Base-by-base conservation (phyloP, 495 filamentous ascomycete genomes). In the Trichocladium uniseriatum region DNA sequence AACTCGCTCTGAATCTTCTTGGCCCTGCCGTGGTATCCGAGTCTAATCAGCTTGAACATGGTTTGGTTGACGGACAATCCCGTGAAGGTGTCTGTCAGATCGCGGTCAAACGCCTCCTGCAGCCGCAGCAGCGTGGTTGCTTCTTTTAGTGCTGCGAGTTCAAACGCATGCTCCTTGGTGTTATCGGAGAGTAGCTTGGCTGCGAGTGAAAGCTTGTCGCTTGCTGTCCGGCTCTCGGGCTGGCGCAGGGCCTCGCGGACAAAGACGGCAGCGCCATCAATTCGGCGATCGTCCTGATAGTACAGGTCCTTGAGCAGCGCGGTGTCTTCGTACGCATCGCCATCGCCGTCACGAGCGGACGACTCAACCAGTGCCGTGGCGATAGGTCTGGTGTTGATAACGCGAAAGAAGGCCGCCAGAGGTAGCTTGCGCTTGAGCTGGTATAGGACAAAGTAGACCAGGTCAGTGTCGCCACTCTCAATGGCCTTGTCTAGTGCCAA, bases 401-500 rank as follows among this genome's bases (percentile, higher is more conserved):
- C 84, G 44, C 89, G 82, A 75, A 97, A 97, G 72, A 98, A 98
- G 48, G 78, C 82, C 2, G 89, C 84, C 2, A 96, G 75, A 6
- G 94, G 87, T 10, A 95, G 77, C 59, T 94, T 96, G 67, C 87
- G 87, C 69, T 87, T 91, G 16, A 98, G 71, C 38, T 92, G 83
- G 4, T 94, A 72, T 20, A 98, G 79, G 11, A 97, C 94, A 58
- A 82, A 92, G 63, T 86, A 85, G 27, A 97, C 77, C 15, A 98
- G 76, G 58, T 98, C 92, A 0, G 89, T 86, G 62, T 98, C 92
- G 31, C 94, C 94, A 51, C 86, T 92, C 59, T 95, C 88, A 48
- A 97, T 88, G 22, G 92, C 92, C 62, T 97, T 98, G 68, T 98
- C 92, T 3, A 98, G 82, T 0, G 92, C 92, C 9, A 97, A 80